Evolutionary conservation across 129 eudicot genomes (phyloP).

Genomic region (Calendula officinalis): DNA sequence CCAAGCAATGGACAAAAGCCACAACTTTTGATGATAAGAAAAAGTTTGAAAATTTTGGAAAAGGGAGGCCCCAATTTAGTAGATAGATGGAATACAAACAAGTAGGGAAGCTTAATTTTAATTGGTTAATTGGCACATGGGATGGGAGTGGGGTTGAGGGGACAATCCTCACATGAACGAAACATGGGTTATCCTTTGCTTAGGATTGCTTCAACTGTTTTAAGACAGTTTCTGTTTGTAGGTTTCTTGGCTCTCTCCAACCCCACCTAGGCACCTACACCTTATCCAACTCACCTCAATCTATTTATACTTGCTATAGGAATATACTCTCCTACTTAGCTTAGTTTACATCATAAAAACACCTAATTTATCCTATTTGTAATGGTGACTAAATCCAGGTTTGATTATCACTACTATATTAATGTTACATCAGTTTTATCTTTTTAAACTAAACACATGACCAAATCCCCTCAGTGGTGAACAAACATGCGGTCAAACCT

Average conservation of each 20-base stretch:
- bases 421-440: no score
- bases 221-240: slow-evolving; percentile 33
- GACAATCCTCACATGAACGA: slow-evolving; percentile 45
- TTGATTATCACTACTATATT: no score
- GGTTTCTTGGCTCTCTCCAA: slow-evolving; percentile 22
- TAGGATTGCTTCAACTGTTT: slow-evolving; percentile 19
- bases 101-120: slow-evolving; percentile 37
- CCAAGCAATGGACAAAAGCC: slow-evolving; percentile 26
- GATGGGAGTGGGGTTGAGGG: slow-evolving; percentile 17
- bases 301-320: neutral
- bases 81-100: slow-evolving; percentile 15
- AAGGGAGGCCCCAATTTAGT: neutral
- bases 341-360: neutral
- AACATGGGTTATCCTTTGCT: slow-evolving; percentile 35
- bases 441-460: no score
- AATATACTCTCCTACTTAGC: neutral
- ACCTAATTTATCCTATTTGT: neutral
- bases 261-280: slow-evolving; percentile 21
- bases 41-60: neutral
- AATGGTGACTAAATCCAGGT: no score
- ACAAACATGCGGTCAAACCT: no score
- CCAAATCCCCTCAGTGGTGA: no score
- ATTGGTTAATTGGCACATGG: slow-evolving; percentile 37
- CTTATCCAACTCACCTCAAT: slow-evolving; percentile 18
- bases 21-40: slow-evolving; percentile 33